phyloP scores from a whole-genome alignment of 176 grass and related monocot genomes.

The Phragmites australis region DNA sequence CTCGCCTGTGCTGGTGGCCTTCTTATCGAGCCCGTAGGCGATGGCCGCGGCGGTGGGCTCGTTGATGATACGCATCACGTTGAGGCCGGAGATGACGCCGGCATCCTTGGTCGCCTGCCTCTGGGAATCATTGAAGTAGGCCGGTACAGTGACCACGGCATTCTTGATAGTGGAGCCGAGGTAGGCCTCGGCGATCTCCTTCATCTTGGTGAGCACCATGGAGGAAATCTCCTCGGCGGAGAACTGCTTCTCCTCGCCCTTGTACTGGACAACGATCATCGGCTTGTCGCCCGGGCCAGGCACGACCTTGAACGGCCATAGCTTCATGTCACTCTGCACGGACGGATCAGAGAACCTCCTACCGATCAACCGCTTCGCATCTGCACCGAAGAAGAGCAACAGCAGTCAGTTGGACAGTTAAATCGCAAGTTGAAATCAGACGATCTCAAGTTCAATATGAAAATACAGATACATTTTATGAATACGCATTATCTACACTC shows the following conservation, averaged over 20 bases:
- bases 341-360: constrained; percentile 56
- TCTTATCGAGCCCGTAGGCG: constrained; percentile 65
- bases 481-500: background rate
- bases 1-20: constrained; percentile 47
- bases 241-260: constrained; percentile 65
- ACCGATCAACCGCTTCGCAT: constrained; percentile 57
- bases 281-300: constrained; percentile 49
- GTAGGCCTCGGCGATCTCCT: constrained; percentile 53
- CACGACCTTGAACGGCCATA: constrained; percentile 63
- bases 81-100: constrained; percentile 48
- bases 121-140: constrained; percentile 65
- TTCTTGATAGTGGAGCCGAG: constrained; percentile 57
- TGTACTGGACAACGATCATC: constrained; percentile 53
- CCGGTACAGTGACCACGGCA: constrained; percentile 50
- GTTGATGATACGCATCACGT: constrained; percentile 71
- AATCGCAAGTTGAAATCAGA: background rate
- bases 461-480: background rate
- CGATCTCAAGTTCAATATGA: background rate
- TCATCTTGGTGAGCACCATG: constrained; percentile 63
- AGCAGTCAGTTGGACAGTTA: background rate
- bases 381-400: constrained; percentile 20
- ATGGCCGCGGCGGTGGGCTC: constrained; percentile 66
- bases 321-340: constrained; percentile 60
- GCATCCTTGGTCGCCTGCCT: constrained; percentile 69
- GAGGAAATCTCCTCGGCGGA: constrained; percentile 56